Evolutionary conservation across 148 eudicot species (phyloP), one percentile per base, ranked within the genome.

Genomic region (Chenopodium berlandieri): DNA sequence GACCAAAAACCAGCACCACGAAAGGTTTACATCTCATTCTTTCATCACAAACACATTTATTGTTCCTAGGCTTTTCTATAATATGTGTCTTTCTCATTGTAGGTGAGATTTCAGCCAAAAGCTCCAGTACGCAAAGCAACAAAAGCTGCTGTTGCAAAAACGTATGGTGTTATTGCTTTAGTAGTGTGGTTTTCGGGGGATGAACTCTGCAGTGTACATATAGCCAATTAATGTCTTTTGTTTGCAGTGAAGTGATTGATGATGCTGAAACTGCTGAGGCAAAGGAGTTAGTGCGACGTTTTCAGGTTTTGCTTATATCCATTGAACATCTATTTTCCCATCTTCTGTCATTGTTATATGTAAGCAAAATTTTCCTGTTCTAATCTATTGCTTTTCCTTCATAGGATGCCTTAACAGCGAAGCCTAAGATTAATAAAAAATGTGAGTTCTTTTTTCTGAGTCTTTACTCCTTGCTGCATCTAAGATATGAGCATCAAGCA

Each of bases 101-200:
- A 95, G 98, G 83, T 90, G 89, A 91, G 71, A 69, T 93, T 92
- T 83, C 82, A 82, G 77, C 98, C 98, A 27, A 95, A 93, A 85
- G 88, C 81, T 78, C 94, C 87, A 70, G 84, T 83, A 64, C 92
- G 87, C 64, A 90, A 88, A 85, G 83, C 75, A 20, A 76, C 67
- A 40, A 88, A 88, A 83, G 83, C 80, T 19, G 86, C 84, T 52
- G 83, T 80, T 11, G 88, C 92, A 19, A 95, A 95, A 92, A 73
- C 67, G 98, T 95, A 90, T 86, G 88, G 52, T 77, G 27, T 32
- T 72, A 20, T n/a, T 75, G 13, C 71, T 86, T 75, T 14, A n/a
- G 22, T 56, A 14, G 54, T 73, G 72, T 56, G 62, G 76, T 56
- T 84, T 7, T 4, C 7, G 48, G 50, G 48, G 68, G 40, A 34